Base-by-base conservation (phyloP, 768 basidiomycete species). In the Russula lepida region DNA sequence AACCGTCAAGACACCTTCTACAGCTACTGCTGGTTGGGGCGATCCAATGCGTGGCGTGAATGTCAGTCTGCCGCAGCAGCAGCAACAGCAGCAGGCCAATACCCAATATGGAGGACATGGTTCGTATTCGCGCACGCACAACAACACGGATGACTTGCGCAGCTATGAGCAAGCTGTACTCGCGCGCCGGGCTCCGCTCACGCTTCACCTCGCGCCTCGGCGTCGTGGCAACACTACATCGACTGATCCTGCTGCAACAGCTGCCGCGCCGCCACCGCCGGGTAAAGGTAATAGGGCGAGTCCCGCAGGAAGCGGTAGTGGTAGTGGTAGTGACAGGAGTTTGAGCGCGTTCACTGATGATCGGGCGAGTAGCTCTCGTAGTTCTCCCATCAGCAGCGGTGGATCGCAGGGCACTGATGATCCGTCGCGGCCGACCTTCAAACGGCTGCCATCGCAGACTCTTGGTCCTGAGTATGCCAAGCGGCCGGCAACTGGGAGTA, bases 101-200 rank as follows among this genome's bases (percentile, higher is more conserved):
- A 15, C 21, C 3, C 60, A 52, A 28, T 37, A 51, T 28, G 50
- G 49, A 17, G 54, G 39, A 17, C 37, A 49, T 4, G 43, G 19
- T 1, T 25, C 57, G 47, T 59, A 67, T 70, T 63, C 58, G 64
- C 68, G 59, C 54, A 56, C 71, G 32, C 54, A 76, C 70, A 44
- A 69, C 72, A 70, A 75, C 41, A 68, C 75, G 46, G 88, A 91
- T 15, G 88, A 90, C 66, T 64, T 91, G 63, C 75, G 79, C 60
- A 81, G 81, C 59, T 91, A 91, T 60, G 85, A 89, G 68, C 86
- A 85, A 44, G 89, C 89, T 4, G 83, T 90, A 17, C 71, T 88
- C 56, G 87, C 88, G 33, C 76, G 86, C 54, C 84, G 79, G 68
- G 77, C 86, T 23, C 80, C 84, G 1, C 78, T 81, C 59, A 79